A percentile compares a stretch with the other conserved stretches of the same genome.
These are phyloP conservation scores for Alternaria hordeiaustralica DNA, from an alignment of 2,329 filamentous ascomycete genomes.

Conservation along the genomic window DNA sequence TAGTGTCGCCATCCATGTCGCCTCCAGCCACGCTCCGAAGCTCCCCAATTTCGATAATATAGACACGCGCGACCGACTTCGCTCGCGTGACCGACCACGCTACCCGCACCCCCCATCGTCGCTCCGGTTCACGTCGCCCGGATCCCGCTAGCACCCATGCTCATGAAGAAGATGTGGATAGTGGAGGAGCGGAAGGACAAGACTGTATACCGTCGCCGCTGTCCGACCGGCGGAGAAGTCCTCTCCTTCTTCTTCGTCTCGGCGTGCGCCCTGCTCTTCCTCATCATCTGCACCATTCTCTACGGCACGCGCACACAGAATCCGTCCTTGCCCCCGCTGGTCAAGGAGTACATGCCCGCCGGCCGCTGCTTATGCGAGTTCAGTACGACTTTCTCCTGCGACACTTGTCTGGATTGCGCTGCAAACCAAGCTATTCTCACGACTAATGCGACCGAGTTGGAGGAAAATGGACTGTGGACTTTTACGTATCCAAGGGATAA, in stretches of 20 bases:
- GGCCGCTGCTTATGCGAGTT: slow-evolving; percentile 43
- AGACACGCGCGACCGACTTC: slow-evolving; percentile 19
- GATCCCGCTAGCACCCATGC: slow-evolving; percentile 16
- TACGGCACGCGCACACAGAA: slow-evolving; percentile 43
- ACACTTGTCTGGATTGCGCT: slow-evolving; percentile 42
- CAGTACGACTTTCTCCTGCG: slow-evolving; percentile 41
- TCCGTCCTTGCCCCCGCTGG: slow-evolving; percentile 35
- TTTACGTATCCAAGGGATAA: slow-evolving; percentile 38
- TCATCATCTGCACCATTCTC: slow-evolving; percentile 41
- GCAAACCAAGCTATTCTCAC: slow-evolving; percentile 27
- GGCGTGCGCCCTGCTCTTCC: slow-evolving; percentile 36
- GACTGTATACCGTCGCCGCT: slow-evolving; percentile 39
- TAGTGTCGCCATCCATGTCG: slow-evolving; percentile 21
- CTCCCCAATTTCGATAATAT: slow-evolving; percentile 10
- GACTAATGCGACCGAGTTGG: slow-evolving; percentile 19
- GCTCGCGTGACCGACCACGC: slow-evolving; percentile 24
- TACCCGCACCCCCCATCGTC: slow-evolving; percentile 12
- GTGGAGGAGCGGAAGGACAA: slow-evolving; percentile 33
- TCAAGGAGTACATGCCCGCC: slow-evolving; percentile 41
- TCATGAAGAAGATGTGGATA: slow-evolving; percentile 33
- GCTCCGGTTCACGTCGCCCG: slow-evolving; percentile 15
- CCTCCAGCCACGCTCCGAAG: slow-evolving; percentile 11
- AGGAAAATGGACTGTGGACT: slow-evolving; percentile 34
- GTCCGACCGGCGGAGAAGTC: slow-evolving; percentile 29
- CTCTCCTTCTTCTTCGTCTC: slow-evolving; percentile 39